Conservation (phyloP, 352 stramenopile species). For the Blastocystis sp. region DNA sequence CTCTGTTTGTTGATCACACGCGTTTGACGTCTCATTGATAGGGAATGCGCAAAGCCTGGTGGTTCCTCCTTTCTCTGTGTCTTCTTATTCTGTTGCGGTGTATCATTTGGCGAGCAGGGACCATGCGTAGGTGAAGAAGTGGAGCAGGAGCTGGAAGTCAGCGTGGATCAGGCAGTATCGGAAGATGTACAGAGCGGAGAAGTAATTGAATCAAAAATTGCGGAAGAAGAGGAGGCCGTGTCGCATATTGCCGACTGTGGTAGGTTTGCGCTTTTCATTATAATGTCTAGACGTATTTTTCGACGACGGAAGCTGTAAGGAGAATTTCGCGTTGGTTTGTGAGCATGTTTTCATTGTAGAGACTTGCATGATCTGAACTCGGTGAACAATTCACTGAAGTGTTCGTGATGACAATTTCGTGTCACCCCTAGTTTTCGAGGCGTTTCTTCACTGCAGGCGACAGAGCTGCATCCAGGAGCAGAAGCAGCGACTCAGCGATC, state of each 20-base stretch:
- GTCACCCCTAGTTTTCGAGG: constrained; percentile 37
- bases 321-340: constrained; percentile 41
- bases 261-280: not conserved
- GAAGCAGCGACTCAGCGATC: constrained; percentile 1
- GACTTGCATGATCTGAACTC: constrained; percentile 14
- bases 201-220: not conserved
- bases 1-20: constrained; percentile 35
- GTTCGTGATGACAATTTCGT: not conserved
- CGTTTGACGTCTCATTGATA: constrained; percentile 6
- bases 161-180: constrained; percentile 8
- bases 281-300: constrained; percentile 56
- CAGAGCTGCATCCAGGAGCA: constrained; percentile 13
- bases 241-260: constrained; percentile 43
- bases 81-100: not conserved
- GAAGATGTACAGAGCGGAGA: not conserved
- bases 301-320: constrained; percentile 42
- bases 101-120: not conserved
- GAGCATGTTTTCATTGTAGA: not conserved
- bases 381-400: constrained; percentile 26
- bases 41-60: not conserved
- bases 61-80: constrained; percentile 9
- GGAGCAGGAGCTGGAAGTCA: constrained; percentile 33
- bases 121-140: constrained; percentile 31
- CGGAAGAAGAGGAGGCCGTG: not conserved
- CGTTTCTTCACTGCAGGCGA: not conserved